Base-by-base conservation (phyloP, 441 rosid species). In the Adansonia gregorii region DNA sequence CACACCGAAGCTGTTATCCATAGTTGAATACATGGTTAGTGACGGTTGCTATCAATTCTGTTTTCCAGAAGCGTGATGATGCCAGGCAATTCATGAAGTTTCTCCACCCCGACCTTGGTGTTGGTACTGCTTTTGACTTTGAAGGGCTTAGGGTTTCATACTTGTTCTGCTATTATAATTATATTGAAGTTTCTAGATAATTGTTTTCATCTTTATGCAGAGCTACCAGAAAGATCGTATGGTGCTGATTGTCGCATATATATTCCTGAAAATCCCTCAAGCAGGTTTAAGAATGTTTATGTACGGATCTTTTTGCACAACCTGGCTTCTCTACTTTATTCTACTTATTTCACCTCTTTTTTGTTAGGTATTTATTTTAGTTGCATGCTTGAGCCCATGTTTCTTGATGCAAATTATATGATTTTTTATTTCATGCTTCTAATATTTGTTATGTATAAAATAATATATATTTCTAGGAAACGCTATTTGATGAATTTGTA, bases 281-380 rank as follows among this genome's bases (percentile, higher is more conserved):
- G 91, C 99, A 93, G 97, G 99, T 97, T 97, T 91, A 97, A 92
- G 93, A 97, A 97, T 86, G 93, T 97, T 89, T 91, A 93, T 92
- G 98, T 97, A 95, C 84, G 99, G 87, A 83, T 85, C 96, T 91
- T 88, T 92, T 88, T 87, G 73, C 81, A 72, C 75, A 69, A 58
- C 66, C 55, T 74, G 27, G 76, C 24, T 73, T 73, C 78, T 41
- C 17, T 71, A 56, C 8, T 52, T 60, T 55, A 20, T 1, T 49
- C 35, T 72, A 66, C 39, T 68, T 80, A 58, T 58, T 35, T 20
- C 49, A 55, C 97, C 74, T 80, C 92, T 72, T 54, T 68, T 54
- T 8, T 60, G 35, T 72, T 24, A n/a, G n/a, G n/a, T 39, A 51
- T n/a, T 20, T 60, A 48, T 67, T 60, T 56, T 9, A 31, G 22